phyloP scores from a whole-genome alignment of 2,329 filamentous ascomycete genomes.

The Neoarthrinium moseri region DNA sequence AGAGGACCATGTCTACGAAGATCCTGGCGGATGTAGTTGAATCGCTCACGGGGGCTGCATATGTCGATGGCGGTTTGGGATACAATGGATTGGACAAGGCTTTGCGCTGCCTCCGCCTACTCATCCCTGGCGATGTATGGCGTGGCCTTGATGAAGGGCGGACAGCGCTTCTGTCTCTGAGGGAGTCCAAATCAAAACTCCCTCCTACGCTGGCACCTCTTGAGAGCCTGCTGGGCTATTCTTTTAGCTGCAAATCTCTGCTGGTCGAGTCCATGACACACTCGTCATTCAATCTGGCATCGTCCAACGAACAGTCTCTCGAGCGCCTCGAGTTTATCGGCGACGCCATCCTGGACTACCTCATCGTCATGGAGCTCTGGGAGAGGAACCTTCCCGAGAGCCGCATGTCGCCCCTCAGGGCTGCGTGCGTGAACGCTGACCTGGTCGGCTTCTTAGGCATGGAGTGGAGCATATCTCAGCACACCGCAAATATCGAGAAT shows the following conservation, averaged over 20 bases:
- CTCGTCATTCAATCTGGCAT: conserved; percentile 52
- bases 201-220: conserved; percentile 46
- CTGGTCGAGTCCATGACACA: conserved; percentile 82
- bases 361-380: conserved; percentile 67
- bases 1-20: conserved; percentile 56
- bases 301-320: conserved; percentile 36
- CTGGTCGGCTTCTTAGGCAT: conserved; percentile 78
- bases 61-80: conserved; percentile 62
- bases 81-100: conserved; percentile 43
- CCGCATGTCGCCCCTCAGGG: conserved; percentile 74
- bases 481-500: conserved; percentile 23
- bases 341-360: conserved; percentile 78
- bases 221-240: conserved; percentile 69
- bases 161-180: conserved; percentile 40
- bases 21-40: conserved; percentile 86
- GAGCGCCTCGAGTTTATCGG: conserved; percentile 88
- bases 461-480: conserved; percentile 42
- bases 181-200: conserved; percentile 32
- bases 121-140: conserved; percentile 63
- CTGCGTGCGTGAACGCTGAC: conserved; percentile 75
- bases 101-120: conserved; percentile 60
- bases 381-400: conserved; percentile 41
- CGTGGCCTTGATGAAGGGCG: conserved; percentile 39
- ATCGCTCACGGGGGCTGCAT: conserved; percentile 76
- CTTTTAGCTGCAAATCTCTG: conserved; percentile 65